A percentile compares a stretch with the other conserved stretches of the same genome.
These are phyloP conservation scores for Candida labiduridarum DNA, from an alignment of 1,139 yeast genomes.

Conservation along the genomic window DNA sequence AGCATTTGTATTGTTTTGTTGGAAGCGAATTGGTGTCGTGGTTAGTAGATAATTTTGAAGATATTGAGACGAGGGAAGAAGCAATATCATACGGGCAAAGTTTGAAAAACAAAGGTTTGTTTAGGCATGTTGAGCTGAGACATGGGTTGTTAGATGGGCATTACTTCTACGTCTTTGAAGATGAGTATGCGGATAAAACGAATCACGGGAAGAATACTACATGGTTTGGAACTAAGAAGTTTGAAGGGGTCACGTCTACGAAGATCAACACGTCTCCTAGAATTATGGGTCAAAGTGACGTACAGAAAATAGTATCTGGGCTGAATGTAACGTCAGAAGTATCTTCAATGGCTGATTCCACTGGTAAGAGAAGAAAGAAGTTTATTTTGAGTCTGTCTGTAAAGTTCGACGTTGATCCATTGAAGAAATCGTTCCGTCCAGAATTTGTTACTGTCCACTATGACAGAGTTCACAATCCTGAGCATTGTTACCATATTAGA, in stretches of 20 bases:
- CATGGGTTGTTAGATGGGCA: slow-evolving; percentile 92
- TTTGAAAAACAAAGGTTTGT: slow-evolving; percentile 70
- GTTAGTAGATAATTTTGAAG: slow-evolving; percentile 77
- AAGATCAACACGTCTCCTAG: slow-evolving; percentile 34
- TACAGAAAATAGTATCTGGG: slow-evolving; percentile 14
- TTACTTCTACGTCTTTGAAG: slow-evolving; percentile 77
- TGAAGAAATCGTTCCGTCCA: slow-evolving; percentile 68
- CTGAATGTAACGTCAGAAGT: slow-evolving; percentile 28
- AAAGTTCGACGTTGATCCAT: slow-evolving; percentile 76
- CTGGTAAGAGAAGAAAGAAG: slow-evolving; percentile 25
- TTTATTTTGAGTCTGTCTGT: slow-evolving; percentile 60
- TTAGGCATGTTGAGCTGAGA: slow-evolving; percentile 78
- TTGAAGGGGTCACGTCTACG: slow-evolving; percentile 19
- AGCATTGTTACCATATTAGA: slow-evolving; percentile 89
- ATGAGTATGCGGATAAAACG: slow-evolving; percentile 51
- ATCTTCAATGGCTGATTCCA: slow-evolving; percentile 37
- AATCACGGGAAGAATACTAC: slow-evolving; percentile 23
- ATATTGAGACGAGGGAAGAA: slow-evolving; percentile 77
- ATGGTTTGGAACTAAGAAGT: slow-evolving; percentile 38
- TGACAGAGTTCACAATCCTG: slow-evolving; percentile 92
- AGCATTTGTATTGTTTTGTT: slow-evolving; percentile 75
- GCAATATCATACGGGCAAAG: slow-evolving; percentile 80
- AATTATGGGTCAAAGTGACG: slow-evolving; percentile 19
- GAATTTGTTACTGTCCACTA: slow-evolving; percentile 84
- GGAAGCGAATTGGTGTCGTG: slow-evolving; percentile 88